Evolutionary conservation across 345 rosid species (phyloP).

Genomic region (Camelina hispida): DNA sequence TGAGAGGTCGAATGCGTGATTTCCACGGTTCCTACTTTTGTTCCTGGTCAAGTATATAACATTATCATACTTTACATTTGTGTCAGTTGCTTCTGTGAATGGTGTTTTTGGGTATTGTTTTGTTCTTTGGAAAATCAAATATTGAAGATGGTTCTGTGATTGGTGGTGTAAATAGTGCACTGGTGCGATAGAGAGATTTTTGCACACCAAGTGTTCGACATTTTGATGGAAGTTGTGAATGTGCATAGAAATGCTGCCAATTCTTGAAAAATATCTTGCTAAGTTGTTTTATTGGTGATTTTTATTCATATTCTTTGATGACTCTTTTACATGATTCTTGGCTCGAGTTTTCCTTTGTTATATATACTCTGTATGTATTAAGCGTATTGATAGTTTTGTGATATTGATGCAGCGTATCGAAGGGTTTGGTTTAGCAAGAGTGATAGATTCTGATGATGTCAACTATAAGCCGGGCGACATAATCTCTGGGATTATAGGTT

Average conservation of each 20-base stretch:
- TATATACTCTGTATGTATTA: neutral
- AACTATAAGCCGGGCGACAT: slow-evolving; percentile 62
- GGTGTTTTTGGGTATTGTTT: neutral
- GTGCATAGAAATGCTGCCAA: neutral
- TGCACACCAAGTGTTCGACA: slow-evolving; percentile 30
- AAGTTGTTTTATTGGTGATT: neutral
- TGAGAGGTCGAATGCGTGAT: slow-evolving; percentile 54
- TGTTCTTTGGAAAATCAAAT: neutral
- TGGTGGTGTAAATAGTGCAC: neutral
- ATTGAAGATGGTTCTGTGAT: neutral
- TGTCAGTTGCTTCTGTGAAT: neutral
- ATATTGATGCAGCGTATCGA: neutral
- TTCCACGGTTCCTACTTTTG: slow-evolving; percentile 47
- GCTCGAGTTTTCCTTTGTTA: neutral
- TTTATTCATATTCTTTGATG: neutral
- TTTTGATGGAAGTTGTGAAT: slow-evolving; percentile 9
- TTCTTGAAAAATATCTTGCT: neutral
- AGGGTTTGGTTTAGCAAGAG: slow-evolving; percentile 77
- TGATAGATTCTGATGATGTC: slow-evolving; percentile 65
- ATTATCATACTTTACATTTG: neutral
- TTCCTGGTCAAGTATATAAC: slow-evolving; percentile 49
- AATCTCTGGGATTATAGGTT: slow-evolving; percentile 62
- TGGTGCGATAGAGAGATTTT: neutral
- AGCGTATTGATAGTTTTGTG: slow-evolving; percentile 35
- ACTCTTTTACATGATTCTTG: neutral